A percentile compares a stretch with the other conserved stretches of the same genome.
phyloP scores from a whole-genome alignment of 768 basidiomycete genomes.

The Strobilomyces echinocephalus region DNA sequence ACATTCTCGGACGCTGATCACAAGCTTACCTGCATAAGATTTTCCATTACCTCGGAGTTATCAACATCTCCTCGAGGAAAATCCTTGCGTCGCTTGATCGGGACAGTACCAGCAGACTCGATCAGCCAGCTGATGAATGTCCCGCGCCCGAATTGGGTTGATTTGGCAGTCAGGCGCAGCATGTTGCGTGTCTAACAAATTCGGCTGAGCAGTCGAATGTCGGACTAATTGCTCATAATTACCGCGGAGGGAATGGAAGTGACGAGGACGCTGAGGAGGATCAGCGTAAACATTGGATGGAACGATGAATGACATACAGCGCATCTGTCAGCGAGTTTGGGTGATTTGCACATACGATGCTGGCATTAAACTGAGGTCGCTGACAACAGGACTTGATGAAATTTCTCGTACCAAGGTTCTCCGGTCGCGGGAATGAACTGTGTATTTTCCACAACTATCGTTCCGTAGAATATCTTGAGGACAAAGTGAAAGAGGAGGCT shows the following conservation, averaged over 20 bases:
- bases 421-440: constrained; percentile 69
- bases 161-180: constrained; percentile 82
- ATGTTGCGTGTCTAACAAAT: constrained; percentile 61
- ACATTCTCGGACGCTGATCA: background rate
- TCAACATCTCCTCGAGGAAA: constrained; percentile 49
- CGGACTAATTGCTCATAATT: constrained; percentile 15
- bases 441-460: constrained; percentile 78
- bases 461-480: constrained; percentile 86
- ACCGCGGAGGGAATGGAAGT: constrained; percentile 70
- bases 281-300: background rate
- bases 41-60: constrained; percentile 65
- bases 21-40: constrained; percentile 54
- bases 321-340: constrained; percentile 85
- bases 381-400: background rate
- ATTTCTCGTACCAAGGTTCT: constrained; percentile 56
- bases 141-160: constrained; percentile 75
- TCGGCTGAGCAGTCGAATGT: constrained; percentile 4
- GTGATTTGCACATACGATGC: constrained; percentile 84
- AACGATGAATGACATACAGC: constrained; percentile 46
- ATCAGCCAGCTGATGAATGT: constrained; percentile 92
- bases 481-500: constrained; percentile 76
- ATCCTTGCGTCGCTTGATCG: constrained; percentile 75
- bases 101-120: constrained; percentile 82
- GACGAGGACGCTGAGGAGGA: constrained; percentile 53
- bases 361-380: constrained; percentile 25